phyloP scores from a whole-genome alignment of 768 basidiomycete species.

The Boletus vinaceobasis region DNA sequence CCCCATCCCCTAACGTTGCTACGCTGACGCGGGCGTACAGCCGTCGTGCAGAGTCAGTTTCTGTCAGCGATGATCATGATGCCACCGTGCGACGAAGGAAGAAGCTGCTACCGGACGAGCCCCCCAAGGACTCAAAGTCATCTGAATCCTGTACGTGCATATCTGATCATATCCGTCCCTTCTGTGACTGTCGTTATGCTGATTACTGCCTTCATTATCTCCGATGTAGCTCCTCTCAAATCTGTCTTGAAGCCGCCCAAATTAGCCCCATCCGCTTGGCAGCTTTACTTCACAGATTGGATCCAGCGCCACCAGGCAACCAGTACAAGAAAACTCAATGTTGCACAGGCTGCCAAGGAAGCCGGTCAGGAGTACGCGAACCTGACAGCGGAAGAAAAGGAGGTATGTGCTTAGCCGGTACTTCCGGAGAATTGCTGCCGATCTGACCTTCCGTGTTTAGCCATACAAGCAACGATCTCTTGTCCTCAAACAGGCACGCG shows the following conservation, averaged over 20 bases:
- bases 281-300: constrained; percentile 94
- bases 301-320: constrained; percentile 82
- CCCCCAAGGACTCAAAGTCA: constrained; percentile 38
- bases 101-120: constrained; percentile 33
- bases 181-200: constrained; percentile 29
- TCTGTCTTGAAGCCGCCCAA: constrained; percentile 84
- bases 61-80: constrained; percentile 59
- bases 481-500: constrained; percentile 79
- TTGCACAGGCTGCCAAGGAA: constrained; percentile 93
- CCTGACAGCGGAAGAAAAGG: constrained; percentile 76
- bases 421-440: constrained; percentile 24
- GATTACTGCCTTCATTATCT: constrained; percentile 23
- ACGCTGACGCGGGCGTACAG: constrained; percentile 58
- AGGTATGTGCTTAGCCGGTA: constrained; percentile 46
- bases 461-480: constrained; percentile 84
- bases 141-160: constrained; percentile 46
- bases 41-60: constrained; percentile 64
- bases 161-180: constrained; percentile 29
- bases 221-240: constrained; percentile 58
- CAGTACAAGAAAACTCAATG: constrained; percentile 83
- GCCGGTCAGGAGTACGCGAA: constrained; percentile 87
- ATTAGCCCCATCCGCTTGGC: constrained; percentile 92
- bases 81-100: constrained; percentile 69
- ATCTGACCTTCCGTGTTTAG: constrained; percentile 39
- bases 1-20: constrained; percentile 54